These are phyloP conservation scores for Tagetes patula DNA, from an alignment of 129 eudicot species.

Conservation along the genomic window DNA sequence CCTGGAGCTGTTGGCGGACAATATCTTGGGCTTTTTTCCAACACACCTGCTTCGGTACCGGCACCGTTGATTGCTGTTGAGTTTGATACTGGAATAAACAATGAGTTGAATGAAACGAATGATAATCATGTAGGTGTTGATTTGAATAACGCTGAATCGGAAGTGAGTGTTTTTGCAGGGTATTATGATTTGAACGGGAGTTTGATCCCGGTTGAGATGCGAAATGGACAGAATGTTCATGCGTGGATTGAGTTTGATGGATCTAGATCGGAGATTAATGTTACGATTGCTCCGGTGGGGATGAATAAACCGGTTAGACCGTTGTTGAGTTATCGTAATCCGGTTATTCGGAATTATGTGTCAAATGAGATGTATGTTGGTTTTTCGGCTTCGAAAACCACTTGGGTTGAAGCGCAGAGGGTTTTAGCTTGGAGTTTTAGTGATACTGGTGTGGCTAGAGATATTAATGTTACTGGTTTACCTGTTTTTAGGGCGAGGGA, in stretches of 20 bases:
- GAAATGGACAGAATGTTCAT: conserved; percentile 63
- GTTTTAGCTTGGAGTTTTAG: conserved; percentile 81
- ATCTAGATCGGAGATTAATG: conserved; percentile 46
- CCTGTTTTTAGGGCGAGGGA: conserved; percentile 36
- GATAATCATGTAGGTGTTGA: conserved; percentile 68
- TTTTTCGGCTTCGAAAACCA: conserved; percentile 55
- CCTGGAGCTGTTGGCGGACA: conserved; percentile 52
- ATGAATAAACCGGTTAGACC: conserved; percentile 43
- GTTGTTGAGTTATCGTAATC: conserved; percentile 35
- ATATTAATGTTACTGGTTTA: conserved; percentile 46
- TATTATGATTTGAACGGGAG: conserved; percentile 37
- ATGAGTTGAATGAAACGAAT: conserved; percentile 54
- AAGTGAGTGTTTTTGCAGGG: conserved; percentile 37
- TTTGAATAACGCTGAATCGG: conserved; percentile 49
- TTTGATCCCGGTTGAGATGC: conserved; percentile 47
- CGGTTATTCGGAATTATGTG: conserved; percentile 34
- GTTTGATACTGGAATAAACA: conserved; percentile 60
- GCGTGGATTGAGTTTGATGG: conserved; percentile 79
- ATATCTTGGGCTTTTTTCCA: conserved; percentile 57
- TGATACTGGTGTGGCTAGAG: conserved; percentile 54
- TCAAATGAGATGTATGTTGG: conserved; percentile 65
- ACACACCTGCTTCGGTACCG: conserved; percentile 9
- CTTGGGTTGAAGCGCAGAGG: conserved; percentile 69
- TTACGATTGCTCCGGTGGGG: conserved; percentile 68
- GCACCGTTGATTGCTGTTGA: conserved; percentile 64